Evolutionary conservation across 2,329 filamentous ascomycete species (phyloP).

Genomic region (Ophiostoma sp.): DNA sequence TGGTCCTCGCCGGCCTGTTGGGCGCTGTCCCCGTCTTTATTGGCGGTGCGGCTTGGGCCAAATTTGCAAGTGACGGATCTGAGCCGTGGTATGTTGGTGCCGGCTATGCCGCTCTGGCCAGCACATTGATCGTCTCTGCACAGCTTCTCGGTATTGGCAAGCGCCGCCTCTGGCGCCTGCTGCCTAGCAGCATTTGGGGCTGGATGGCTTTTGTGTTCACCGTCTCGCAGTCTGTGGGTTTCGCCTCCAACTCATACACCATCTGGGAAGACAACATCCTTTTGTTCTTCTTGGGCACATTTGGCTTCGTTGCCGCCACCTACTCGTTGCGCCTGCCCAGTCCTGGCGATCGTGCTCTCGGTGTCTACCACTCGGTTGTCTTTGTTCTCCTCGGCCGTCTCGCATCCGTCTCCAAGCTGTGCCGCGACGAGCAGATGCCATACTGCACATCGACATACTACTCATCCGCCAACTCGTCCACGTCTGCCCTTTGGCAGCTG

Average conservation of each 20-base stretch:
- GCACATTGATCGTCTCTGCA: slow-evolving; percentile 39
- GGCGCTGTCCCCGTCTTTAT: slow-evolving; percentile 32
- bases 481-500: slow-evolving; percentile 86
- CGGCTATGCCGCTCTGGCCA: slow-evolving; percentile 42
- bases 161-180: slow-evolving; percentile 42
- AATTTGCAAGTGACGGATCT: background rate
- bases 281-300: slow-evolving; percentile 83
- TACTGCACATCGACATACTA: slow-evolving; percentile 96
- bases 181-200: slow-evolving; percentile 80
- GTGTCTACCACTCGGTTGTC: slow-evolving; percentile 75
- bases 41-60: slow-evolving; percentile 15
- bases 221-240: slow-evolving; percentile 82
- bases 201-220: slow-evolving; percentile 78
- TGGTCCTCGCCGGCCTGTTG: slow-evolving; percentile 37
- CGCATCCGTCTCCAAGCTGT: slow-evolving; percentile 84
- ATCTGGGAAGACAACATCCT: slow-evolving; percentile 98
- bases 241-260: slow-evolving; percentile 95
- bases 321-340: slow-evolving; percentile 69
- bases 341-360: slow-evolving; percentile 64
- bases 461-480: slow-evolving; percentile 83
- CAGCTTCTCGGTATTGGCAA: slow-evolving; percentile 43
- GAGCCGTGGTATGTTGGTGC: slow-evolving; percentile 39
- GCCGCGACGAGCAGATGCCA: slow-evolving; percentile 97
- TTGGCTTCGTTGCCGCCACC: slow-evolving; percentile 69
- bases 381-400: slow-evolving; percentile 75